Percentiles rank a stretch among this genome's conserved stretches.
Conservation (phyloP, 768 basidiomycete species). For the Pleurotus tuoliensis region DNA sequence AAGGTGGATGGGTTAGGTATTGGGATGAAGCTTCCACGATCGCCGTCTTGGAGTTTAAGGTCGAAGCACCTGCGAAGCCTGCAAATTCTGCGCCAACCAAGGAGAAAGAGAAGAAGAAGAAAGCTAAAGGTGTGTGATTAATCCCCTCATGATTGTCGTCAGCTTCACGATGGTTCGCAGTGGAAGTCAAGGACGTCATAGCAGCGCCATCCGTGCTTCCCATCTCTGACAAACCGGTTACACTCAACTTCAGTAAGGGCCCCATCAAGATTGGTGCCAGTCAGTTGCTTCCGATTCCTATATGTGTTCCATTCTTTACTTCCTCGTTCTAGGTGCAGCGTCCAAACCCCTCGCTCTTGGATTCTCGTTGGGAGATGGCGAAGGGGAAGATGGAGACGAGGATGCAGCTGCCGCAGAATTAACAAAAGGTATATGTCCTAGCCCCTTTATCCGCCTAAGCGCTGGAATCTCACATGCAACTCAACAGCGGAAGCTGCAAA, state of each 20-base stretch:
- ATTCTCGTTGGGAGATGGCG: conserved; percentile 61
- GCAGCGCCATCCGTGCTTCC: conserved; percentile 65
- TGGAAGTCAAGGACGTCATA: conserved; percentile 18
- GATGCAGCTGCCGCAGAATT: conserved; percentile 25
- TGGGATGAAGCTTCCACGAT: conserved; percentile 88
- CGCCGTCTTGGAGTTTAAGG: conserved; percentile 75
- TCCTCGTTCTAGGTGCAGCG: not conserved
- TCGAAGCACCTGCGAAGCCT: conserved; percentile 51
- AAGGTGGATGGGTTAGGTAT: conserved; percentile 77
- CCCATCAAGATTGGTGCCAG: conserved; percentile 28
- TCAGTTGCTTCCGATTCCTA: conserved; percentile 9
- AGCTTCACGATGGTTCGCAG: no score
- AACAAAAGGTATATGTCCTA: conserved; percentile 42
- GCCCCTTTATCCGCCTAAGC: not conserved
- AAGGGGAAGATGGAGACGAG: conserved; percentile 35
- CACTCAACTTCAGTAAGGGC: conserved; percentile 66
- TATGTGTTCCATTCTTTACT: no score
- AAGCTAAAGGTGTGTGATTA: conserved; percentile 41
- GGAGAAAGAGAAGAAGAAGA: conserved; percentile 61
- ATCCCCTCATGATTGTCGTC: not conserved
- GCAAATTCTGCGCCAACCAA: conserved; percentile 24
- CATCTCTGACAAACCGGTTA: conserved; percentile 78
- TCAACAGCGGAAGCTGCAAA: conserved; percentile 45
- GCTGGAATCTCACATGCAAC: not conserved
- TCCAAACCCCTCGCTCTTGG: conserved; percentile 46